Percentiles rank a stretch among this genome's conserved stretches.
Conservation (phyloP, 2,329 filamentous ascomycete genomes). For the Epichloe gansuensis region DNA sequence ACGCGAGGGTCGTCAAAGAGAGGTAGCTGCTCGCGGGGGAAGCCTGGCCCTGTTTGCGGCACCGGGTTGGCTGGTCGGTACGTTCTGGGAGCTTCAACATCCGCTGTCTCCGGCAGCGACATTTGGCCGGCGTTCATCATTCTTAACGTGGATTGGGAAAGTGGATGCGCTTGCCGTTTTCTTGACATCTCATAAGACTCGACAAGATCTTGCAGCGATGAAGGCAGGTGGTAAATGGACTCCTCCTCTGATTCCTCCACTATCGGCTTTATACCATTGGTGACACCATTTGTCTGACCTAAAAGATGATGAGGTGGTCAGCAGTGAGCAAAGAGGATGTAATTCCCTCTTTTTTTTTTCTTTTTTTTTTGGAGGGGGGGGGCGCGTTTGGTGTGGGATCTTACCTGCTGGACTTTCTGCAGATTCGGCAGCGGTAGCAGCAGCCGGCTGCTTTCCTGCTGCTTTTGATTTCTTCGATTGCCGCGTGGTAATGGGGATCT, state of each 20-base stretch:
- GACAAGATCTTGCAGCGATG: slow-evolving; percentile 77
- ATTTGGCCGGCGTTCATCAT: slow-evolving; percentile 65
- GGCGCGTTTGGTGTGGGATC: not conserved
- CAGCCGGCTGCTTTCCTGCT: slow-evolving; percentile 30
- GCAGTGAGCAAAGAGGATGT: not conserved
- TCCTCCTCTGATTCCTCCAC: slow-evolving; percentile 46
- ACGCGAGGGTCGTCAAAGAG: slow-evolving; percentile 86
- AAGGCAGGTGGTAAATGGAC: slow-evolving; percentile 84
- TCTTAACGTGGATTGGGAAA: slow-evolving; percentile 54
- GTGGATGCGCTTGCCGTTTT: slow-evolving; percentile 47
- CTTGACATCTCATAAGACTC: slow-evolving; percentile 82
- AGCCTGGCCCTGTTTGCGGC: slow-evolving; percentile 62
- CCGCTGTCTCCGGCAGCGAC: slow-evolving; percentile 59
- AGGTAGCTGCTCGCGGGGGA: slow-evolving; percentile 80
- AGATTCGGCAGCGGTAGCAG: slow-evolving; percentile 23
- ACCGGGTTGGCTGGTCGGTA: slow-evolving; percentile 77
- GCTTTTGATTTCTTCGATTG: slow-evolving; percentile 29
- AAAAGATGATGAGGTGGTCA: not conserved
- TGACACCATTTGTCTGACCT: slow-evolving; percentile 36
- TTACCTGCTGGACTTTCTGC: slow-evolving; percentile 33
- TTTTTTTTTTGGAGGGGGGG: not conserved
- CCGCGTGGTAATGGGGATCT: slow-evolving; percentile 16
- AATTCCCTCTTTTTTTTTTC: not conserved
- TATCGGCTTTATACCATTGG: slow-evolving; percentile 37
- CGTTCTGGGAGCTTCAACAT: slow-evolving; percentile 69